Evolutionary conservation across 805 yeast species (phyloP), one percentile per base, ranked within the genome.

Genomic region (Cyberlindnera misumaiensis): DNA sequence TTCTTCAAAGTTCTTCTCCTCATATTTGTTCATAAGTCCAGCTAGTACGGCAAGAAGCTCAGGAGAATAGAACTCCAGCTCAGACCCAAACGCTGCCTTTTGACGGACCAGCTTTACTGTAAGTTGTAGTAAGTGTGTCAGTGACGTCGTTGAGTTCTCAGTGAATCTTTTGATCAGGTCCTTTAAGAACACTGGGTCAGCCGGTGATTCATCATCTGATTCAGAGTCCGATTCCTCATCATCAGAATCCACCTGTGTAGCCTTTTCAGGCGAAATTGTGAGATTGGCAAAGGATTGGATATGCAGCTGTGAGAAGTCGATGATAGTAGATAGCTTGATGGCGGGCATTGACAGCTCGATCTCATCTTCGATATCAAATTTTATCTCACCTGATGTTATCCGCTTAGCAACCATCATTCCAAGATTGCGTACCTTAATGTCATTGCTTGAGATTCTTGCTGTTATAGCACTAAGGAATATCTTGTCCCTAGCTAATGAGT

Each of bases 111-210:
- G 65, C 11, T 73, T 48, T 49, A 64, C 44, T 49, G 75, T 64
- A 64, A 74, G 46, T 66, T 79, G 47, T 52, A 75, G 11, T 69
- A 77, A 34, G 62, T 55, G 51, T 0, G 48, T 43, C 3, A 65
- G 58, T 32, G 68, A 69, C 14, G 65, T 66, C 4, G 65, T 59
- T 2, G 62, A 54, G 22, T 72, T 72, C 0, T 68, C 64, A 10
- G 63, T 62, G 13, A 83, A 63, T 48, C 80, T 83, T 11, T 63
- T 59, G 4, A 86, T 51, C 15, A 89, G 61, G 44, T 87, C 95
- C 46, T 83, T 80, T 29, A 90, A 59, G 49, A 86, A 90, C 2
- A 85, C 81, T 12, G 81, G 80, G 17, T 75, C 77, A 18, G 28
- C 17, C 26, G 52, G 52, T 7, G 49, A 24, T 1, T 47, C 55